Base-by-base conservation (phyloP, 345 rosid species). In the Populus davidiana region DNA sequence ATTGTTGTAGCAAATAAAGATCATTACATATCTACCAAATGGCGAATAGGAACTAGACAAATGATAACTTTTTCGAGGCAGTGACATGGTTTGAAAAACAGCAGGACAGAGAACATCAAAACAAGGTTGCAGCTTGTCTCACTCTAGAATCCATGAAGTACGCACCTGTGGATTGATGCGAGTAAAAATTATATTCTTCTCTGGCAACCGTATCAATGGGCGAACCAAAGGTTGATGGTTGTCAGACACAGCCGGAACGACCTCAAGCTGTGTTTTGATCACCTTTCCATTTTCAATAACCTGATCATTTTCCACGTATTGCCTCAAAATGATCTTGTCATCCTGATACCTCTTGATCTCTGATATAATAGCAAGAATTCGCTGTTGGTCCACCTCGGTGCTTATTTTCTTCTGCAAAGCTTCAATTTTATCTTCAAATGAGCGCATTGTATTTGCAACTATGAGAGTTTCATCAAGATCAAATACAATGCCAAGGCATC, bases 401-500 rank as follows among this genome's bases (percentile, higher is more conserved):
- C 74, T 92, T 44, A 93, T 86, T 82, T 92, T 95, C 80, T 93
- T 88, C 81, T 84, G 91, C 81, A 96, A 84, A 41, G 86, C 91
- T 36, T 94, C 97, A 67, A 94, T 96, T 85, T 88, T 90, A 84
- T 92, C 97, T 83, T 96, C 98, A 68, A 96, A 96, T 4, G 99
- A 91, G 5, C 96, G 93, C 97, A 91, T 90, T 54, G 99, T 94
- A 87, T 91, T 94, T 17, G 99, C 99, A 80, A 96, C 99, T 52
- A 96, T 83, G 18, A 96, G 92, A 44, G 99, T 96, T 83, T 96
- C 99, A 83, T 94, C 99, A 13, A 96, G 92, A 86, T 96, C 98
- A 90, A 96, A 96, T 67, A 96, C 99, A 77, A 96, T 96, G 76
- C 97, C 97, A 70, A 96, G 89, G 79, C 99, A 96, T 84, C 98